Evolutionary conservation across 1,284 basidiomycete genomes (phyloP), one percentile per base, ranked within the genome.

Genomic region (Gomphus bonarii): DNA sequence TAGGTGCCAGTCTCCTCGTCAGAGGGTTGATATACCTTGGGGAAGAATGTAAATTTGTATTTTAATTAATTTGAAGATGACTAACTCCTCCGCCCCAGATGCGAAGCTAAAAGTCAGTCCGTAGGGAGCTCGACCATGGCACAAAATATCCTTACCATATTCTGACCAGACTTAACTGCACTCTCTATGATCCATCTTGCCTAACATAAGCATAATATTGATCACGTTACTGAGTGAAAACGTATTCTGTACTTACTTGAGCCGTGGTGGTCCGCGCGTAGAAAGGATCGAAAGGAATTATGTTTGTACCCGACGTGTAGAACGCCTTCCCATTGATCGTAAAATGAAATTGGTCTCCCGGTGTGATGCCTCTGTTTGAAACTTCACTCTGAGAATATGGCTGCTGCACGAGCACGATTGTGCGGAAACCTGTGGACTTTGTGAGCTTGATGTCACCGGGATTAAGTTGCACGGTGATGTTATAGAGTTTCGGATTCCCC

Each of bases 271-370:
- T 75, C 48, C 80, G 69, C 31, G 78, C 66, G 60, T 81, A 81
- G 64, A 82, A 82, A 14, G 77, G 76, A 66, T 82, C 79, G 60
- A 80, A 80, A 1, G 80, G 80, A 55, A 82, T 80, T 61, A 80
- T 74, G 59, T 81, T 81, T 18, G 76, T 79, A 3, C 80, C 79
- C 18, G 75, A 69, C 55, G 72, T 74, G 60, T 79, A 82, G 63
- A 81, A 80, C 14, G 73, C 72, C 62, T 75, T 74, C 9, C 79
- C 79, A 55, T 81, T 81, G 58, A 82, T 70, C 60, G 75, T 72
- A 62, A 82, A 81, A 66, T 80, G 78, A 74, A 78, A 81, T 62
- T 80, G 74, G 61, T 82, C 78, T 4, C 78, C 79, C 0, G 79
- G 78, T 0, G 73, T 81, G 59, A 82, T 79, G 0, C 78, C 78